Evolutionary conservation across 208 protist species (phyloP).

Genomic region (Leishmania guyanensis): DNA sequence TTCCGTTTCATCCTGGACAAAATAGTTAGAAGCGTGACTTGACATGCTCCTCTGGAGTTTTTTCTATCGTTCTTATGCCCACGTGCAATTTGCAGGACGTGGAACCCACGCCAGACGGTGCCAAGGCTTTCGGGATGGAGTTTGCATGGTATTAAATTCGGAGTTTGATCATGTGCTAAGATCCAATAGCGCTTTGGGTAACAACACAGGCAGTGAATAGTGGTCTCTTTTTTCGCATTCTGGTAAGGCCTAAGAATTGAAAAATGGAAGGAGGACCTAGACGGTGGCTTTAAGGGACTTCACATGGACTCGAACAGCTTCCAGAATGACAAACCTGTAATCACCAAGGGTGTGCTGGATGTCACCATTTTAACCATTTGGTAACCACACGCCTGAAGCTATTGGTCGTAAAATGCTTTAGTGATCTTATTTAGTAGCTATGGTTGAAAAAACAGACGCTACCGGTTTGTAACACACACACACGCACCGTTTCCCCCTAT

Average conservation of each 20-base stretch:
- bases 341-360: neutral
- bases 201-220: conserved; percentile 10
- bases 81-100: conserved; percentile 15
- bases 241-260: conserved; percentile 26
- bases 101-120: conserved; percentile 10
- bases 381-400: neutral
- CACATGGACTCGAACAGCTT: neutral
- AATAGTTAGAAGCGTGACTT: conserved; percentile 32
- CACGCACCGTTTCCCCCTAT: conserved; percentile 1
- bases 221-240: conserved; percentile 18
- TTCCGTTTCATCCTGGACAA: conserved; percentile 17
- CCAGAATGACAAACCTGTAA: neutral
- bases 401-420: conserved; percentile 2
- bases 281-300: conserved; percentile 20
- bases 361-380: neutral
- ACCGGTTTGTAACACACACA: neutral
- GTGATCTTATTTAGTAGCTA: neutral
- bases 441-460: neutral
- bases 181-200: conserved; percentile 13
- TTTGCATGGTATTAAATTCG: conserved; percentile 27
- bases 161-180: conserved; percentile 31
- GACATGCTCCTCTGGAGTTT: conserved; percentile 21
- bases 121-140: conserved; percentile 25
- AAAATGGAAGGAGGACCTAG: conserved; percentile 33
- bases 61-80: conserved; percentile 22